A percentile compares a stretch with the other conserved stretches of the same genome.
Evolutionary conservation across 306 rosid genomes (phyloP).

Genomic region (Prunus fruticosa): DNA sequence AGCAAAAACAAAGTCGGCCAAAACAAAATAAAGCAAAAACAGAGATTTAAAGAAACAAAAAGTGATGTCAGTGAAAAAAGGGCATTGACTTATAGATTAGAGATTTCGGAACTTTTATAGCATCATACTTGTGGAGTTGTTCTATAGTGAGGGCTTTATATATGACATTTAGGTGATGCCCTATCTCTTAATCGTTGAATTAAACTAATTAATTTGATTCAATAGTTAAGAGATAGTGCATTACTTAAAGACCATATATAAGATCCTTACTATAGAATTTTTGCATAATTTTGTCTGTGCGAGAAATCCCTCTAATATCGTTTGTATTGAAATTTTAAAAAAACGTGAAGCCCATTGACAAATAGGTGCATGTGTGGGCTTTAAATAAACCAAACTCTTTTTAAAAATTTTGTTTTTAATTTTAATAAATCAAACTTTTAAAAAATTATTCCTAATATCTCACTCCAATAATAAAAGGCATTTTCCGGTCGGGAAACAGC

Average conservation of each 20-base stretch:
- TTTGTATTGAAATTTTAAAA: too few relatives aligned
- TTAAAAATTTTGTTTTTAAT: too few relatives aligned
- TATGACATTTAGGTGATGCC: too few relatives aligned
- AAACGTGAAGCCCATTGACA: neutral
- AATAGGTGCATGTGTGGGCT: neutral
- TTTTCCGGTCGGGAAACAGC: slow-evolving; percentile 2
- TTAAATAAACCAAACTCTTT: too few relatives aligned
- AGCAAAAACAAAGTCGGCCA: neutral
- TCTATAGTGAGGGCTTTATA: too few relatives aligned
- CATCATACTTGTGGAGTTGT: rapidly evolving
- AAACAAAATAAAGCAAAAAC: neutral
- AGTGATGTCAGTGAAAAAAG: neutral
- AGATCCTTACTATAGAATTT: too few relatives aligned
- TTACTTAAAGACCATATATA: too few relatives aligned
- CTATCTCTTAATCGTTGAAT: rapidly evolving
- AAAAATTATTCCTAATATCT: neutral
- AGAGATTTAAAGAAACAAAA: neutral
- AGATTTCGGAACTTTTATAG: rapidly evolving
- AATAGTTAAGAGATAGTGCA: rapidly evolving
- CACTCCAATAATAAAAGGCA: neutral
- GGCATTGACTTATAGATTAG: too few relatives aligned
- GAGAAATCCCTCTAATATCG: too few relatives aligned
- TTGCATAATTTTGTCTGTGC: too few relatives aligned
- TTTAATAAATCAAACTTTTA: too few relatives aligned
- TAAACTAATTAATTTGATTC: too few relatives aligned